phyloP scores from a whole-genome alignment of 306 rosid genomes.

The Styphnolobium japonicum region DNA sequence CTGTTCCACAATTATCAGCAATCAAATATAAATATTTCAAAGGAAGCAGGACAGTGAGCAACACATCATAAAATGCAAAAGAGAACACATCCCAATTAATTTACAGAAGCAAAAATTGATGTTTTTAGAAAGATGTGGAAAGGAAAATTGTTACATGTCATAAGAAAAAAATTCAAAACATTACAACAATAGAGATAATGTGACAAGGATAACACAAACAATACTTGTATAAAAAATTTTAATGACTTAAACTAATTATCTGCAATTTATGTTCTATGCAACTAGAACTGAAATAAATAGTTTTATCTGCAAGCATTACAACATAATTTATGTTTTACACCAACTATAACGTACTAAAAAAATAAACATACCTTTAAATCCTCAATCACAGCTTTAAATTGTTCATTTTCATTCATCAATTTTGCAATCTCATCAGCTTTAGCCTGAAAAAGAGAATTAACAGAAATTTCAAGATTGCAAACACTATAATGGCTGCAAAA shows the following conservation, averaged over 20 bases:
- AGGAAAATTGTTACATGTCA: neutral
- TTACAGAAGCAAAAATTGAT: neutral
- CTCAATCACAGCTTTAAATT: slow-evolving; percentile 63
- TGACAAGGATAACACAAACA: neutral
- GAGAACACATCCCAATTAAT: neutral
- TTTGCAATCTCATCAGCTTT: slow-evolving; percentile 97
- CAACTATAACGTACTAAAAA: neutral
- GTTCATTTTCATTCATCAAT: slow-evolving; percentile 96
- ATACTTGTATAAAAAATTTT: neutral
- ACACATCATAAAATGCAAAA: neutral
- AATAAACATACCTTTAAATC: slow-evolving; percentile 69
- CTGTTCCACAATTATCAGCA: slow-evolving; percentile 45
- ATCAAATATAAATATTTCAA: slow-evolving; percentile 6
- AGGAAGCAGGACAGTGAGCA: neutral
- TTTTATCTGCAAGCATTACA: no score
- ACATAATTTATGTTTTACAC: no score
- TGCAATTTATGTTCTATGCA: slow-evolving; percentile 1
- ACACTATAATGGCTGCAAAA: slow-evolving; percentile 7
- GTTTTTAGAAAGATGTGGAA: neutral
- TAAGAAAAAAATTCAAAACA: neutral
- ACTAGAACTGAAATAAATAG: slow-evolving; percentile 1
- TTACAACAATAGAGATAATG: neutral
- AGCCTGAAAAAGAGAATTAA: slow-evolving; percentile 58
- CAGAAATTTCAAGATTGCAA: neutral
- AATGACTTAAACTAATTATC: neutral